phyloP scores from a whole-genome alignment of 2,329 filamentous ascomycete species.

The Zasmidium citrigriseum region DNA sequence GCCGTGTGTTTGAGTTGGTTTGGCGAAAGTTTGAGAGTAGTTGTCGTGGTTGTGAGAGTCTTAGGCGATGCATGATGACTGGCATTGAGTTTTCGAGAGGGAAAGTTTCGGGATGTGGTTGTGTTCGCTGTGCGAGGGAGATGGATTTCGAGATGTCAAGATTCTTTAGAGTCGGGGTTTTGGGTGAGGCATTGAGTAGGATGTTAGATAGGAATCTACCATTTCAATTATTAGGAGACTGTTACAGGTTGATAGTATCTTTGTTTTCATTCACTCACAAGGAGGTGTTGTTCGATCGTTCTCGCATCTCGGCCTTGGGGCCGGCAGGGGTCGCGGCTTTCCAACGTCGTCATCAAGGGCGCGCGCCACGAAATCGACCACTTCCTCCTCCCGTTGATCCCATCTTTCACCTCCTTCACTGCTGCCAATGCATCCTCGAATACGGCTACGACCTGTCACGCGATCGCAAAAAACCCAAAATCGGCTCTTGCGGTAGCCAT shows the following conservation, averaged over 20 bases:
- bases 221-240: too few species aligned
- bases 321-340: too few species aligned
- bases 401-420: neutral
- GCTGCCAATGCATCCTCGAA: slow-evolving; percentile 4
- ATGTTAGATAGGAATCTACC: too few species aligned
- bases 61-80: neutral
- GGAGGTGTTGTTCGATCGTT: neutral
- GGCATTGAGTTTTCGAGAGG: neutral
- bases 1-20: neutral
- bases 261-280: neutral
- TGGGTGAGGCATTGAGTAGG: too few species aligned
- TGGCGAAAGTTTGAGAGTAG: neutral
- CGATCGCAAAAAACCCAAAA: neutral
- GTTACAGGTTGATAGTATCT: neutral
- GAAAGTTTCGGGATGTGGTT: neutral
- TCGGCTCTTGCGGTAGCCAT: slow-evolving; percentile 27
- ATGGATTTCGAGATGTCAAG: too few species aligned
- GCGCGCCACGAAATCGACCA: neutral
- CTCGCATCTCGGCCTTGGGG: neutral
- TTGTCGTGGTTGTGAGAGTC: neutral
- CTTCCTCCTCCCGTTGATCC: neutral
- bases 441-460: neutral
- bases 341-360: neutral
- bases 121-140: neutral
- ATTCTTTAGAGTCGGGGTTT: too few species aligned